A percentile compares a stretch with the other conserved stretches of the same genome.
Conservation (phyloP, 768 basidiomycete genomes). For the Macrolepiota dolichaula region DNA sequence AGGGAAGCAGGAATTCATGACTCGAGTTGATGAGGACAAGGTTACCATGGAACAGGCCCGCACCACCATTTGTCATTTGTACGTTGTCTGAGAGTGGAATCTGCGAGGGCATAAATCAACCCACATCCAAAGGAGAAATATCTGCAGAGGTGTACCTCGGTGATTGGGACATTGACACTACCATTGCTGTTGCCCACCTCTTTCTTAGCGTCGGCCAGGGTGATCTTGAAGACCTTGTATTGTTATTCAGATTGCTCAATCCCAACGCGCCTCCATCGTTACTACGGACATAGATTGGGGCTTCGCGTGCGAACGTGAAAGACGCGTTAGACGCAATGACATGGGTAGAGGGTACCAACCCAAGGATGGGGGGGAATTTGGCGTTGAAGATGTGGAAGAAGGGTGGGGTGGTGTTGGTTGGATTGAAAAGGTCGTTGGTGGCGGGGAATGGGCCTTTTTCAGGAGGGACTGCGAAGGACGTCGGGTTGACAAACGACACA, state of each 20-base stretch:
- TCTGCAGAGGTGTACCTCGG: slow-evolving; percentile 27
- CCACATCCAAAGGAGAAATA: neutral
- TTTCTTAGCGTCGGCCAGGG: slow-evolving; percentile 48
- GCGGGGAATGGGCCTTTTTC: slow-evolving; percentile 36
- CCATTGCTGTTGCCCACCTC: slow-evolving; percentile 33
- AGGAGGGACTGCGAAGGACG: slow-evolving; percentile 49
- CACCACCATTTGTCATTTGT: slow-evolving; percentile 75
- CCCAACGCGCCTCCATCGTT: slow-evolving; percentile 66
- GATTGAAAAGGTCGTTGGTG: slow-evolving; percentile 48
- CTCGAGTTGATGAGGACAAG: slow-evolving; percentile 65
- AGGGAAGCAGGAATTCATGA: slow-evolving; percentile 58
- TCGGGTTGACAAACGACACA: slow-evolving; percentile 49
- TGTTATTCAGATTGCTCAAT: slow-evolving; percentile 58
- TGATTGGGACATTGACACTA: slow-evolving; percentile 47
- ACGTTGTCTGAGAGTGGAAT: slow-evolving; percentile 55
- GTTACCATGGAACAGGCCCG: slow-evolving; percentile 55
- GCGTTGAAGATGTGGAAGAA: slow-evolving; percentile 53
- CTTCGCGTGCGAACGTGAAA: slow-evolving; percentile 78
- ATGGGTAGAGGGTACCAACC: slow-evolving; percentile 51
- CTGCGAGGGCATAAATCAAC: slow-evolving; percentile 25
- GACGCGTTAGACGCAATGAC: slow-evolving; percentile 57
- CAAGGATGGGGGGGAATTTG: slow-evolving; percentile 58
- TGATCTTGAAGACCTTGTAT: slow-evolving; percentile 62
- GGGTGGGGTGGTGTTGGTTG: slow-evolving; percentile 52
- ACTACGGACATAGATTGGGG: slow-evolving; percentile 63